Evolutionary conservation across 345 rosid genomes (phyloP), one percentile per base, ranked within the genome.

Genomic region (Gossypium anomalum): DNA sequence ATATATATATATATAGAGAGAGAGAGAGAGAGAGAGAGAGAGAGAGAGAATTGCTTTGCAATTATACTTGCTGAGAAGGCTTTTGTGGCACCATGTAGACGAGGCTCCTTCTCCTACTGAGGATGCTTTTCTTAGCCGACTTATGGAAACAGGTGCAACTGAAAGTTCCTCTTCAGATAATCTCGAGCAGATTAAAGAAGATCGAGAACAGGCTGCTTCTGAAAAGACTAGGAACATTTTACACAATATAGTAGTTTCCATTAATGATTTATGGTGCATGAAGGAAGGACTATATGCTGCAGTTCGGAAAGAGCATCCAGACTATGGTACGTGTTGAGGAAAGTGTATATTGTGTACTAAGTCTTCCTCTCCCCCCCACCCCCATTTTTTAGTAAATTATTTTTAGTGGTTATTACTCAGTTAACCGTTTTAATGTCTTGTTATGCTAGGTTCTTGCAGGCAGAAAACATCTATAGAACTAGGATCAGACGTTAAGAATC

Each of bases 71-170:
- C 65, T 57, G 47, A 56, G 52, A 72, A 72, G 65, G 48, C 27
- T 70, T 74, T 74, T 58, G 55, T 77, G 74, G 80, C 79, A 58
- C 64, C 79, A 61, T 62, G 56, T 86, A 93, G 99, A 79, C 68
- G 91, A 73, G 70, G 74, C 75, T 64, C 75, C 84, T 52, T 75
- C 87, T 57, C 70, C 80, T 58, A 74, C 79, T 4, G 84, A 87
- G 81, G 90, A 89, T 61, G 87, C 80, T 76, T 92, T 93, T 71
- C 88, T 87, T 70, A 81, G 86, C 78, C 91, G 97, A 55, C 91
- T 95, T 19, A 78, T 77, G 17, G 93, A 90, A 82, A 88, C 91
- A 29, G 97, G 96, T 82, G 99, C 97, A 20, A 93, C 93, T 29
- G 98, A 91, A 82, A 86, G 85, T 85, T 91, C 93, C 57, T 88